Percentiles rank a stretch among this genome's conserved stretches.
Conservation (phyloP, 495 filamentous ascomycete genomes). For the Oleoguttula mirabilis region DNA sequence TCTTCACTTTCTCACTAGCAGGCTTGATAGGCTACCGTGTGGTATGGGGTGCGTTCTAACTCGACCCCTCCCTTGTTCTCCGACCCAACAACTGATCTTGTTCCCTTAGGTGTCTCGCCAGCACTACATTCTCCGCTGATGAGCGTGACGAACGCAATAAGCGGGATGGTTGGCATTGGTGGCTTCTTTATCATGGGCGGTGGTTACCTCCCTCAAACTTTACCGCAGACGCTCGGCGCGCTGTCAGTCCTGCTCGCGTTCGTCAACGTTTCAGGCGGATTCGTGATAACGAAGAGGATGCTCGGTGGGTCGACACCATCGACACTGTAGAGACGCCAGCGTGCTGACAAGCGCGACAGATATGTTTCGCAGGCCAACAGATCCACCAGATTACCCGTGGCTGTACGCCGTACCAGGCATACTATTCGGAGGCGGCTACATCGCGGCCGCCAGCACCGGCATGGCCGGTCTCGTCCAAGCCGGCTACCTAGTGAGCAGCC, state of each 20-base stretch:
- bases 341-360: too few relatives aligned
- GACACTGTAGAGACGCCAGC: too few relatives aligned
- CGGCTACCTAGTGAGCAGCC: constrained; percentile 64
- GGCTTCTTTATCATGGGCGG: constrained; percentile 61
- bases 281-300: constrained; percentile 79
- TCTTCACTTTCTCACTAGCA: constrained; percentile 66
- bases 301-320: too few relatives aligned
- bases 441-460: constrained; percentile 62
- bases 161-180: constrained; percentile 73
- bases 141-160: constrained; percentile 80
- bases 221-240: constrained; percentile 68
- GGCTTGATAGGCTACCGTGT: constrained; percentile 70
- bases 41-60: too few relatives aligned
- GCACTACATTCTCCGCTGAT: constrained; percentile 72
- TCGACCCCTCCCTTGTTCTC: too few relatives aligned
- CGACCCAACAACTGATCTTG: too few relatives aligned
- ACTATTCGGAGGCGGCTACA: constrained; percentile 62
- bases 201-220: constrained; percentile 45
- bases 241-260: constrained; percentile 67
- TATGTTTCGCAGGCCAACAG: constrained; percentile 71
- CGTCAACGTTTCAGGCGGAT: constrained; percentile 71
- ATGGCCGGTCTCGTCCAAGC: constrained; percentile 71
- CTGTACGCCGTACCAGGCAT: constrained; percentile 62
- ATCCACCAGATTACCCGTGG: constrained; percentile 75
- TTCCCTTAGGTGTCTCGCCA: constrained; percentile 39